phyloP scores from a whole-genome alignment of 2,329 filamentous ascomycete species.

The Penicillium sp. region DNA sequence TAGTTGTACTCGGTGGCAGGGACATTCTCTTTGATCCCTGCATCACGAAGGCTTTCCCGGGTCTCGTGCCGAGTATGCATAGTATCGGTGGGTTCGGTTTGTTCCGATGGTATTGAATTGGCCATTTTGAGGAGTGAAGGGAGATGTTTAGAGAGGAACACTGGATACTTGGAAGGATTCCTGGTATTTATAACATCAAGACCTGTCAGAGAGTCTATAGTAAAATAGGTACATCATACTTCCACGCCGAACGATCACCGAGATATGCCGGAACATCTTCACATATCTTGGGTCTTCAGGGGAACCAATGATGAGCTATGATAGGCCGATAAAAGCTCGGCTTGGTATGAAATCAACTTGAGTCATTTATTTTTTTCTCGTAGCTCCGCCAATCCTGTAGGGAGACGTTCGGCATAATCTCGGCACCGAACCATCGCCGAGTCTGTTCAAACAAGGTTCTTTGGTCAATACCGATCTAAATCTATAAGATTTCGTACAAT shows the following conservation, averaged over 20 bases:
- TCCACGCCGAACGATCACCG: constrained; percentile 24
- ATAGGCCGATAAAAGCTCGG: not conserved
- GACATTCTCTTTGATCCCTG: constrained; percentile 27
- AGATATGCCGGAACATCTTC: constrained; percentile 9
- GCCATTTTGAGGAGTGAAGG: constrained; percentile 2
- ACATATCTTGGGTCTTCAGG: not conserved
- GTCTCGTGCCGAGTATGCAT: constrained; percentile 20
- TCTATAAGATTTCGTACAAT: not conserved
- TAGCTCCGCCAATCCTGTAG: constrained; percentile 3
- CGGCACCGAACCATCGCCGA: constrained; percentile 20
- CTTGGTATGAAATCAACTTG: not conserved
- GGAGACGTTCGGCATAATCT: constrained; percentile 15
- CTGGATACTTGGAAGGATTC: not conserved
- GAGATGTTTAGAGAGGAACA: not conserved
- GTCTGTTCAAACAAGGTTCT: not conserved
- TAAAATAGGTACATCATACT: not conserved
- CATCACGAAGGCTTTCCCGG: constrained; percentile 25
- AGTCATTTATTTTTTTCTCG: not conserved
- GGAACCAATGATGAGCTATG: not conserved
- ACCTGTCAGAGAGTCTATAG: not conserved
- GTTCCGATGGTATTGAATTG: constrained; percentile 11
- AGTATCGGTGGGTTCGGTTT: constrained; percentile 4
- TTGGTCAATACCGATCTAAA: not conserved
- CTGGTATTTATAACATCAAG: constrained; percentile 18
- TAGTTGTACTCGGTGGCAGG: constrained; percentile 35